Percentiles rank a stretch among this genome's conserved stretches.
Conservation (phyloP, 352 stramenopile species). For the Aphanomyces astaci region DNA sequence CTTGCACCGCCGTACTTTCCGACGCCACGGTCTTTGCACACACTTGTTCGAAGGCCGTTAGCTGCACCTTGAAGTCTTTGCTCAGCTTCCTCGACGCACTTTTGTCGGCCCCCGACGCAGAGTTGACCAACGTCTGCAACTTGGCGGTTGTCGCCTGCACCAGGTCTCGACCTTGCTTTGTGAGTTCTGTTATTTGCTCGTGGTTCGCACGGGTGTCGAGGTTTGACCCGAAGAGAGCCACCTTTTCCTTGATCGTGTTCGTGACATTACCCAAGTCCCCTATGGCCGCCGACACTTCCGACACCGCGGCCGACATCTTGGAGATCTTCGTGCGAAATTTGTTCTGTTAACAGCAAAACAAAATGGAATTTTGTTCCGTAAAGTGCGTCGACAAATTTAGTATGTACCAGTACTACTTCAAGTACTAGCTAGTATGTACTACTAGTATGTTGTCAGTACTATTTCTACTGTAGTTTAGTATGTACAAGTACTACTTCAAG, state of each 20-base stretch:
- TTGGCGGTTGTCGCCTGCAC: slow-evolving; percentile 69
- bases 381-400: no score
- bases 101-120: slow-evolving; percentile 34
- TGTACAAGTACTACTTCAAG: no score
- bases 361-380: no score
- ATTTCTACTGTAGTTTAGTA: no score
- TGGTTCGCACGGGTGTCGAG: slow-evolving; percentile 81
- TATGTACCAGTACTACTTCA: no score
- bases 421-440: no score
- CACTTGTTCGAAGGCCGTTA: slow-evolving; percentile 66
- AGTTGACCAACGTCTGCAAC: slow-evolving; percentile 66
- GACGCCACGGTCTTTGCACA: slow-evolving; percentile 57
- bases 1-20: slow-evolving; percentile 64
- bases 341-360: no score
- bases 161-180: slow-evolving; percentile 77
- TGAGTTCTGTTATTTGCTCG: slow-evolving; percentile 66
- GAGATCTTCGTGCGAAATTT: no score
- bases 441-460: no score
- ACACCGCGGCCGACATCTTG: background rate
- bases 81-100: slow-evolving; percentile 67
- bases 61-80: slow-evolving; percentile 75
- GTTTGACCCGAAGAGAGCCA: slow-evolving; percentile 76
- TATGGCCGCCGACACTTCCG: slow-evolving; percentile 38
- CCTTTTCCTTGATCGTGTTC: slow-evolving; percentile 77
- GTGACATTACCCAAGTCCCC: slow-evolving; percentile 81